Evolutionary conservation across 1,139 yeast genomes (phyloP), one percentile per base, ranked within the genome.

Genomic region (Yamadazyma atmosphaerica): DNA sequence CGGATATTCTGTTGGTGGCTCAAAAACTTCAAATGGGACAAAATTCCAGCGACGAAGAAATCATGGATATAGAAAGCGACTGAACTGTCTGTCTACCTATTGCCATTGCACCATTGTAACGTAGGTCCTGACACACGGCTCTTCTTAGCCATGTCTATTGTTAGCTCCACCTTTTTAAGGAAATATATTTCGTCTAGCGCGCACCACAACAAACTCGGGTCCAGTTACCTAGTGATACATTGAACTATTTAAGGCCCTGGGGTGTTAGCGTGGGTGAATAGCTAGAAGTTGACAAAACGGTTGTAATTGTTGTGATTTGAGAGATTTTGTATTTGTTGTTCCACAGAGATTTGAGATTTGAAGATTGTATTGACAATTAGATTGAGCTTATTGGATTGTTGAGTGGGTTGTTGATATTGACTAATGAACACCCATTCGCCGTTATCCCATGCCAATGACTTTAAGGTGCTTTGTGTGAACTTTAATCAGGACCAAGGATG

Each of bases 401-500:
- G n/a, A n/a, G n/a, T n/a, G n/a, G n/a, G n/a, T n/a, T n/a, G n/a
- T n/a, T n/a, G 22, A 9, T 6, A n/a, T 6, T 14, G 5, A 14
- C 9, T 15, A 16, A 71, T 72, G 77, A 69, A 71, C 49, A 64
- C 75, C 8, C 72, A 66, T 35, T 39, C 52, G 10, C 50, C 56
- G 2, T 38, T 47, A 32, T 16, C 46, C 1, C 35, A 17, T 18
- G 41, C 44, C 18, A 42, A 56, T 15, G 69, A 61, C 41, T 68
- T 75, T 18, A 62, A 63, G 39, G 68, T 84, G 28, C 65, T 83
- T 18, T 74, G 80, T 45, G 79, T 83, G 12, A 65, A 80, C 23
- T 89, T 89, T 68, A 90, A 90, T 61, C 96, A 88, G 62, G 96
- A 89, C 61, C 87, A 83, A 53, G 86, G 89, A 34, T 89, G 97